A percentile compares a stretch with the other conserved stretches of the same genome.
phyloP scores from a whole-genome alignment of 352 stramenopile genomes.

The Pythium plurisporium region DNA sequence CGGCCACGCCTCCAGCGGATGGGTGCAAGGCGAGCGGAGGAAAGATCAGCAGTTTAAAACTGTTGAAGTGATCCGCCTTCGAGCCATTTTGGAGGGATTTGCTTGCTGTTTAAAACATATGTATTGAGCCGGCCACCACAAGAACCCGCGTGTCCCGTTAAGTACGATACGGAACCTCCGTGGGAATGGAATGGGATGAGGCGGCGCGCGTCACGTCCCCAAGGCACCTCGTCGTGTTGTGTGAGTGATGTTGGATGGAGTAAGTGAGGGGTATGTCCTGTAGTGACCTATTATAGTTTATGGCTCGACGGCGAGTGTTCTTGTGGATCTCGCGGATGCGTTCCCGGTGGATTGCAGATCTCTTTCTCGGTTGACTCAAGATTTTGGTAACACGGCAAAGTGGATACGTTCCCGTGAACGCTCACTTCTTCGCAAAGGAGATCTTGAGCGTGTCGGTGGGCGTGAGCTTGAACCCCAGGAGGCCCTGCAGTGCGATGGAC shows the following conservation, averaged over 20 bases:
- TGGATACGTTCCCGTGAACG: not conserved
- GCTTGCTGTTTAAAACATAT: not conserved
- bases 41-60: slow-evolving; percentile 14
- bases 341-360: not conserved
- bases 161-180: slow-evolving; percentile 13
- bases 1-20: slow-evolving; percentile 1
- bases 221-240: not conserved
- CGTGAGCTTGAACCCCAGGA: slow-evolving; percentile 83
- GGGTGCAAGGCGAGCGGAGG: slow-evolving; percentile 1
- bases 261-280: too few relatives aligned
- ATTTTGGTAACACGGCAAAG: not conserved
- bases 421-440: slow-evolving; percentile 84
- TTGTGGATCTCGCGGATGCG: not conserved
- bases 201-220: not conserved
- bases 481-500: slow-evolving; percentile 71
- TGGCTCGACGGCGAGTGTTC: slow-evolving; percentile 1
- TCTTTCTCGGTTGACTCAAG: not conserved
- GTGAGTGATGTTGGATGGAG: not conserved
- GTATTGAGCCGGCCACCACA: not conserved
- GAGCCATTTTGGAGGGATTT: not conserved
- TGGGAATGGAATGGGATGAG: not conserved
- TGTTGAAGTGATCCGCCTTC: not conserved
- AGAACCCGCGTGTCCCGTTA: slow-evolving; percentile 12
- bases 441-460: slow-evolving; percentile 77
- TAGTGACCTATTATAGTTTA: slow-evolving; percentile 19